phyloP scores from a whole-genome alignment of 192 early-diverging fungal genomes.

The Entophlyctis helioformis region DNA sequence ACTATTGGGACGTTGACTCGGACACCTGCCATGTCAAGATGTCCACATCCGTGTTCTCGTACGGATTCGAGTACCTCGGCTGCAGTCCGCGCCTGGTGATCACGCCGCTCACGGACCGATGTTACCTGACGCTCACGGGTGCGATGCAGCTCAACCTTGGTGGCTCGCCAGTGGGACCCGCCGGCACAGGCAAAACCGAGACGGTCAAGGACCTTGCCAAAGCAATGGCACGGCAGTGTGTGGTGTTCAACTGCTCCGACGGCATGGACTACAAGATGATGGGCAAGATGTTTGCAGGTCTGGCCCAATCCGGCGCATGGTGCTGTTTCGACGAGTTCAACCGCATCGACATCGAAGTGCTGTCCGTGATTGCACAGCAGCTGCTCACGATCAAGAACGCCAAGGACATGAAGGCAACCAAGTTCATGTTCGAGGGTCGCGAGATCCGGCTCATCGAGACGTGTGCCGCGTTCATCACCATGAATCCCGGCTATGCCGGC shows the following conservation, averaged over 20 bases:
- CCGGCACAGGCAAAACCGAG: constrained; percentile 51
- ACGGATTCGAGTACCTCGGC: constrained; percentile 50
- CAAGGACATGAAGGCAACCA: constrained; percentile 39
- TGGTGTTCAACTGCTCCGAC: constrained; percentile 54
- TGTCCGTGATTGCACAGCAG: constrained; percentile 51
- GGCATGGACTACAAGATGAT: constrained; percentile 57
- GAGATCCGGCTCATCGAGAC: constrained; percentile 50
- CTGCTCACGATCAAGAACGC: constrained; percentile 48
- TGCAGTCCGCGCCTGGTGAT: constrained; percentile 50
- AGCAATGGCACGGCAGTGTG: constrained; percentile 45
- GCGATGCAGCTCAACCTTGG: constrained; percentile 50
- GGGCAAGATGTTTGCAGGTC: constrained; percentile 54
- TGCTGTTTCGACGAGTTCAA: constrained; percentile 58
- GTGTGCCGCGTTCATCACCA: constrained; percentile 46
- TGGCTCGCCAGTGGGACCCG: constrained; percentile 43
- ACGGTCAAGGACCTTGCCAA: constrained; percentile 53
- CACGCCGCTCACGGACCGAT: constrained; percentile 47
- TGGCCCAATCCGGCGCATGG: constrained; percentile 49
- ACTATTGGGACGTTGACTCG: constrained; percentile 48
- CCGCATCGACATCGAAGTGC: constrained; percentile 51
- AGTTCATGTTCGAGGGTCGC: constrained; percentile 46
- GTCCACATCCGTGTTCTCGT: constrained; percentile 42
- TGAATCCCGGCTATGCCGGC: constrained; percentile 51
- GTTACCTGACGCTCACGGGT: constrained; percentile 49
- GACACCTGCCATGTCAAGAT: constrained; percentile 48